phyloP scores from a whole-genome alignment of 257 asterid genomes.

The Nicotiana paniculata region DNA sequence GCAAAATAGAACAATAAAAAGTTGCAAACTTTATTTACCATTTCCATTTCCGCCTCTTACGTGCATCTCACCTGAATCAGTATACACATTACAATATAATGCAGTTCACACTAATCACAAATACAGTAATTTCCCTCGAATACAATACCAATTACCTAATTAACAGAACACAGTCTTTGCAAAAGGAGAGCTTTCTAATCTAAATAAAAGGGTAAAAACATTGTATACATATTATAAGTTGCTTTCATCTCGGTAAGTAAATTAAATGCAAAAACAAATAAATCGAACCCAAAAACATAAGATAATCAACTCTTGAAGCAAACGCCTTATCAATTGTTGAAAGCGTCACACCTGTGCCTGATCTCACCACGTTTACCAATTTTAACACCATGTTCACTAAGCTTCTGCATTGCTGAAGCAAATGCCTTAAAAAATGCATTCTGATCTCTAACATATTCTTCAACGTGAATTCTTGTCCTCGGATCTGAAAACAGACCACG shows the following conservation, averaged over 20 bases:
- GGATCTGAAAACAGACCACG: conserved; percentile 50
- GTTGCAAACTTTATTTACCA: neutral
- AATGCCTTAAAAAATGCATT: conserved; percentile 63
- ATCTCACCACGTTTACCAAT: conserved; percentile 73
- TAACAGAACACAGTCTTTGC: too few species aligned
- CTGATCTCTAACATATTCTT: conserved; percentile 51
- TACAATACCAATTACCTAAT: neutral
- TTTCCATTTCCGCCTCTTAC: neutral
- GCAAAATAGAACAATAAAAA: neutral
- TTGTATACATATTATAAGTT: conserved; percentile 13
- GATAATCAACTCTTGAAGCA: neutral
- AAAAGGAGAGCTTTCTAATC: neutral
- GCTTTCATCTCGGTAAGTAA: neutral
- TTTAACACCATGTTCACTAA: conserved; percentile 55
- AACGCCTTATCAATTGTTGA: conserved; percentile 35
- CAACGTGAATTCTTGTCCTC: conserved; percentile 46
- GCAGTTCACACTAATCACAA: neutral
- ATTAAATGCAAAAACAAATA: neutral
- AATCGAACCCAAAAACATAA: neutral
- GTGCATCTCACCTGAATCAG: conserved; percentile 3
- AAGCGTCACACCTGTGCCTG: conserved; percentile 84
- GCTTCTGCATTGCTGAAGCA: conserved; percentile 72
- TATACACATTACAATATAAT: neutral
- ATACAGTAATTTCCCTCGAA: neutral
- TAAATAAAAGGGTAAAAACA: neutral